Evolutionary conservation across 176 grass and related monocot species (phyloP).

Genomic region (Echinochloa phyllopogon): DNA sequence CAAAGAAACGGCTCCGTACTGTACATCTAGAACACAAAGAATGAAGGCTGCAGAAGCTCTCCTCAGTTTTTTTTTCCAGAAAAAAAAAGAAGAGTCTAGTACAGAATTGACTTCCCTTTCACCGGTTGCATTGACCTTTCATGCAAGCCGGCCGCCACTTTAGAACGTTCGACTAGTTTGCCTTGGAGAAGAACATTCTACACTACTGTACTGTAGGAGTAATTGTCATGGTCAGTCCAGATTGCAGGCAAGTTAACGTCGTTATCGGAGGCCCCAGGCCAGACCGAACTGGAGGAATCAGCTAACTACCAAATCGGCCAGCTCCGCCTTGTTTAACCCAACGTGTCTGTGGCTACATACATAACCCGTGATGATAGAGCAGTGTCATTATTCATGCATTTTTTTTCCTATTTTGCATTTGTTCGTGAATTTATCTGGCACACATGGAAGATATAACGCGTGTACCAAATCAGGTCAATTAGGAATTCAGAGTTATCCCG

Average conservation of each 20-base stretch:
- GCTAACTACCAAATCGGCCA: neutral
- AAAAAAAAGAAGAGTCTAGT: neutral
- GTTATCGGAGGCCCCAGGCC: neutral
- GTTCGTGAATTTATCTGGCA: neutral
- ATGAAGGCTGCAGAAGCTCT: neutral
- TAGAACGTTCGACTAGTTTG: slow-evolving; percentile 2
- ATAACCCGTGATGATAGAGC: neutral
- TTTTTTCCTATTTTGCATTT: neutral
- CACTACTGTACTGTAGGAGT: neutral
- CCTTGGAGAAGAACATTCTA: neutral
- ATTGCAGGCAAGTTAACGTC: neutral
- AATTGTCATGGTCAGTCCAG: neutral
- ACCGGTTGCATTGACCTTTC: slow-evolving; percentile 22
- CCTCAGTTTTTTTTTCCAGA: neutral
- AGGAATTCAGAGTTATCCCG: neutral
- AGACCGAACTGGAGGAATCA: neutral
- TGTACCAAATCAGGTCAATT: neutral
- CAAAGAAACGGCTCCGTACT: neutral
- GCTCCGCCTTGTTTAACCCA: neutral
- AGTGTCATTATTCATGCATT: neutral
- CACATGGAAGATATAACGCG: neutral
- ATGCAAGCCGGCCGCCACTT: neutral
- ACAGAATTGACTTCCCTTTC: neutral
- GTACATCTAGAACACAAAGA: neutral
- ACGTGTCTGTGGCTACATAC: neutral